Evolutionary conservation across 495 filamentous ascomycete species (phyloP).

Genomic region (Aspergillus ostianus): DNA sequence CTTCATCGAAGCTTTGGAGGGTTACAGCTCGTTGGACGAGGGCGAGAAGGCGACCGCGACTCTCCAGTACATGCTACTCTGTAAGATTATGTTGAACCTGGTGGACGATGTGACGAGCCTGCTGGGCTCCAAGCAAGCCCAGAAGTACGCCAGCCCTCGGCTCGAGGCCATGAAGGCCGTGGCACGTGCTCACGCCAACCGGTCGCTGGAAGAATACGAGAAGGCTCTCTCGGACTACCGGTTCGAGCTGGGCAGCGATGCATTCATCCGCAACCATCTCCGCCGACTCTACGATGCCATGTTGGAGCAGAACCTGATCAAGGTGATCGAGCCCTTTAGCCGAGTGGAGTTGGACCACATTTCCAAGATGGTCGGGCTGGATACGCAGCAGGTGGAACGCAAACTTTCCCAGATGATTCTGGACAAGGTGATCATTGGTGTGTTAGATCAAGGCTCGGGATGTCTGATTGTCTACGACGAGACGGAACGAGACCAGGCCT

Average conservation of each 20-base stretch:
- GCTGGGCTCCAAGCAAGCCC: constrained; percentile 89
- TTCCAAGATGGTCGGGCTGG: constrained; percentile 93
- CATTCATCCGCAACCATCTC: constrained; percentile 93
- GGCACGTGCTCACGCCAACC: constrained; percentile 89
- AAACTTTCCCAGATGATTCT: constrained; percentile 99
- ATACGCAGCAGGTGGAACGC: constrained; percentile 93
- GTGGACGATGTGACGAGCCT: constrained; percentile 92
- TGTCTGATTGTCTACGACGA: constrained; percentile 97
- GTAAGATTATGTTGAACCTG: constrained; percentile 99
- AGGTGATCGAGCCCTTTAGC: constrained; percentile 98
- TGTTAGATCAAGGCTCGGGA: constrained; percentile 94
- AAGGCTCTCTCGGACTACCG: constrained; percentile 83
- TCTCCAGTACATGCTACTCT: constrained; percentile 98
- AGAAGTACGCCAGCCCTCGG: constrained; percentile 90
- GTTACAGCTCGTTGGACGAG: constrained; percentile 91
- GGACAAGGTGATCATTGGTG: constrained; percentile 96
- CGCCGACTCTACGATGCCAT: constrained; percentile 95
- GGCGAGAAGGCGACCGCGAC: constrained; percentile 80
- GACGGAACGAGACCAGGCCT: constrained; percentile 86
- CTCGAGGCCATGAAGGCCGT: constrained; percentile 99
- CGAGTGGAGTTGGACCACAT: constrained; percentile 95
- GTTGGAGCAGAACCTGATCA: constrained; percentile 98
- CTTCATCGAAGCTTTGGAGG: constrained; percentile 98
- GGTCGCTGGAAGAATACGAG: constrained; percentile 94
- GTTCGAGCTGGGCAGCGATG: constrained; percentile 86